Evolutionary conservation across 2,329 filamentous ascomycete species (phyloP), one percentile per base, ranked within the genome.

Genomic region (Ceratocystis huliohia): DNA sequence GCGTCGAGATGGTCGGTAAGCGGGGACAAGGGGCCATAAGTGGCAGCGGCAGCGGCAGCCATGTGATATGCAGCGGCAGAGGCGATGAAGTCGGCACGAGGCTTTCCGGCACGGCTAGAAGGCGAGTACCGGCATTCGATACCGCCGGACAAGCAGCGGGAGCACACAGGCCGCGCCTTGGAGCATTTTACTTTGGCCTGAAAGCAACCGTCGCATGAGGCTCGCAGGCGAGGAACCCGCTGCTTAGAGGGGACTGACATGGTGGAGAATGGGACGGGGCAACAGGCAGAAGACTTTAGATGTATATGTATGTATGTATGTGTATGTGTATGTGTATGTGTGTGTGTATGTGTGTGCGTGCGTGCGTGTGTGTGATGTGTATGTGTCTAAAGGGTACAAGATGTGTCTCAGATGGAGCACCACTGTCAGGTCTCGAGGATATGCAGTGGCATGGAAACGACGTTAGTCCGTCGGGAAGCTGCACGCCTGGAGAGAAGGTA

Each of bases 111-210:
- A 64, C 80, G 75, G 69, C 77, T 80, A 0, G 80, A 82, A 1
- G 80, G 80, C 17, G 80, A 82, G 69, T 82, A 83, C 7, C 75
- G 76, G 69, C 81, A 83, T 61, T 80, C 74, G 50, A 78, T 76
- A 6, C 81, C 81, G 56, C 77, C 79, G 2, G 76, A 72, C 2
- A 82, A 74, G 69, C 81, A 83, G 50, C 80, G 76, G n/a, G 76
- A 76, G 72, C 81, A 83, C 62, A 82, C 77, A 1, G 81, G 81
- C n/a, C 79, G 74, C 2, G 75, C 74, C 69, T 82, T 82, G 68
- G 78, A 81, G 72, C 81, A 83, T 70, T 82, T 82, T 73, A 83
- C 80, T 71, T 83, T 83, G 68, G 80, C 80, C 22, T 81, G 72
- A 71, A 82, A 82, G 72, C 81, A 83, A 6, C 78, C 79, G 68